Evolutionary conservation across 768 basidiomycete species (phyloP), one percentile per base, ranked within the genome.

Genomic region (Xerocomellus amylosporus): DNA sequence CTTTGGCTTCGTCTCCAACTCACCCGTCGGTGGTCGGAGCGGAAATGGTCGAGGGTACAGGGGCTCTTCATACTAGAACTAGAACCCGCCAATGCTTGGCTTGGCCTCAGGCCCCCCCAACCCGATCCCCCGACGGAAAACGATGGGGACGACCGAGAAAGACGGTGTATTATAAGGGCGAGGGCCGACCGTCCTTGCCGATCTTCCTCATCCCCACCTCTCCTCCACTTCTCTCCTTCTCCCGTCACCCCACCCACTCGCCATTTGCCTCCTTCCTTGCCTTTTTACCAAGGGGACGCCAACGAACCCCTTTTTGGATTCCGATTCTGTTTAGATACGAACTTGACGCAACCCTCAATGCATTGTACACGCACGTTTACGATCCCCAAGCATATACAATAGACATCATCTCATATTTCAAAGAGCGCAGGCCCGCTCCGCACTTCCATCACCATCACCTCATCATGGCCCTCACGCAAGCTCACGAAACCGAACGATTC

Each of bases 301-400:
- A 30, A 46, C 19, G 46, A 49, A 38, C 34, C 26, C 46, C 49
- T 33, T 30, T 49, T 40, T 30, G 39, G 22, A 44, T 51, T 31
- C 33, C 15, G 40, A 37, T 31, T 20, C 53, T 38, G 36, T 49
- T 28, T 60, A 66, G 64, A 66, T 60, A 65, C 54, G 64, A 63
- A 34, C 40, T 22, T 54, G 45, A 66, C 64, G 54, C 58, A 60
- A 64, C n/a, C n/a, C 9, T n/a, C 61, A 61, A 64, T 64, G 64
- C 64, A 61, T 64, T 64, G 47, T 54, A 67, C 59, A 65, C 53
- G 64, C 57, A 66, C 55, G 54, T 45, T 53, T 33, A 65, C 62
- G 64, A n/a, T n/a, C 37, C 42, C 20, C 60, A 65, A 47, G 60
- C 57, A 59, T 55, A 56, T 51, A 66, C 58, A 48, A 49, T 64